Percentiles rank a stretch among this genome's conserved stretches.
Evolutionary conservation across 78 protist species (phyloP).

Genomic region (Capsaspora owczarzaki): DNA sequence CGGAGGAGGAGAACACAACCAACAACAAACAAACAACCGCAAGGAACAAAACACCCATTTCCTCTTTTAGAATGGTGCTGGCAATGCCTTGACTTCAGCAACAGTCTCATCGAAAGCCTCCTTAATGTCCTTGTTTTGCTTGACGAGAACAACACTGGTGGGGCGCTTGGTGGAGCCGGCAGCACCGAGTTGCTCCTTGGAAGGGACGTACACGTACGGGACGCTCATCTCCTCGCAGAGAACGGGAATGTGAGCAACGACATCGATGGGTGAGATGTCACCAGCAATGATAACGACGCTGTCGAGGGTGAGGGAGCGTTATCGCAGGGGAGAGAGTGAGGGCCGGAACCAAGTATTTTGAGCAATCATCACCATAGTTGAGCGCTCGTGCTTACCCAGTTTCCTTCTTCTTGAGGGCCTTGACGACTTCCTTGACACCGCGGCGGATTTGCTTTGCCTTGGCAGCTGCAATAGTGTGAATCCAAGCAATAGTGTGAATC

Average conservation of each 20-base stretch:
- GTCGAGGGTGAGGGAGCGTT: background rate
- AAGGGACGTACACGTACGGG: slow-evolving; percentile 81
- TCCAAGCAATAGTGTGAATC: background rate
- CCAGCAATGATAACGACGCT: slow-evolving; percentile 85
- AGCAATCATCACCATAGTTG: background rate
- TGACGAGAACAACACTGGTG: slow-evolving; percentile 63
- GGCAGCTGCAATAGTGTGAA: background rate
- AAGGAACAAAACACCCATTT: too few relatives aligned
- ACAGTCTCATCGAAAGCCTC: background rate
- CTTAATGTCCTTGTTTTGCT: background rate
- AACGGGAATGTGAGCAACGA: slow-evolving; percentile 88
- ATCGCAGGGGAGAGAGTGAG: background rate
- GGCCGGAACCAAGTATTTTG: background rate
- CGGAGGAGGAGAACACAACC: too few relatives aligned
- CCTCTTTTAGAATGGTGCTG: background rate
- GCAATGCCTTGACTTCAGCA: background rate
- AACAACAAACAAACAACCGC: too few relatives aligned
- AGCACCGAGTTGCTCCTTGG: slow-evolving; percentile 82
- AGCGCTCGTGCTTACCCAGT: slow-evolving; percentile 33
- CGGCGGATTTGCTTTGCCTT: slow-evolving; percentile 55
- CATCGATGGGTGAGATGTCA: slow-evolving; percentile 93
- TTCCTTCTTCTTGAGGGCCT: slow-evolving; percentile 63
- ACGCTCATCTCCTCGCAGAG: slow-evolving; percentile 74
- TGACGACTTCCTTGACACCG: slow-evolving; percentile 90
- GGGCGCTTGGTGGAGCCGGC: slow-evolving; percentile 89